These are phyloP conservation scores for Metarhizium rileyi DNA, from an alignment of 2,329 filamentous ascomycete genomes.

Conservation along the genomic window DNA sequence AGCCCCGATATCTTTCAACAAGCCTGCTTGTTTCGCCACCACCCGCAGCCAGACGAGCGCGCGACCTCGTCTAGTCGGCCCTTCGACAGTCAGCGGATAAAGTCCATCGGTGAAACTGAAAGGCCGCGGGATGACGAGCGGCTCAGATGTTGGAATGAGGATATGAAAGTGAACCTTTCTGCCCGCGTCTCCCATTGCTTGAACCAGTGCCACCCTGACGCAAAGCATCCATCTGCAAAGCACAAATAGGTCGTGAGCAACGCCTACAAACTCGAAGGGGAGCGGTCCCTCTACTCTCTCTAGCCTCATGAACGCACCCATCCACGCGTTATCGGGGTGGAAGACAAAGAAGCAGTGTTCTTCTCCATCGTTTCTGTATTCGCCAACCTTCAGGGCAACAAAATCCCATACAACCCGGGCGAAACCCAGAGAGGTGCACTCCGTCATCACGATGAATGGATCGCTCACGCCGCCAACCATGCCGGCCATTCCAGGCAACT, in stretches of 20 bases:
- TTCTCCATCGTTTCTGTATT: not conserved
- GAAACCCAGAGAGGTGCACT: not conserved
- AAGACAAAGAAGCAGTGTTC: conserved; percentile 7
- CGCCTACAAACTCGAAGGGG: conserved; percentile 1
- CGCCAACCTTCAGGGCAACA: conserved; percentile 2
- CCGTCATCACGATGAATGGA: not conserved
- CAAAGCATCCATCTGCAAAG: conserved; percentile 8
- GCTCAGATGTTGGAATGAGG: conserved; percentile 2
- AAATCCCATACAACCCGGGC: conserved; percentile 6
- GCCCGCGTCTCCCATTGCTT: conserved; percentile 4
- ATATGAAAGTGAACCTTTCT: conserved; percentile 4
- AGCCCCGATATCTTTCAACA: conserved; percentile 4
- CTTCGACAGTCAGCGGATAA: conserved; percentile 3
- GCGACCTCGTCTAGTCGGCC: conserved; percentile 1
- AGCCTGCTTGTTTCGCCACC: not conserved
- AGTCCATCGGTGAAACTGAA: conserved; percentile 2
- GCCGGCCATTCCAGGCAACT: not conserved
- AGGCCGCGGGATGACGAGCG: conserved; percentile 6
- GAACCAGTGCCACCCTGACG: conserved; percentile 6
- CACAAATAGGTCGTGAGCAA: conserved; percentile 4
- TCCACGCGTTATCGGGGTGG: conserved; percentile 6
- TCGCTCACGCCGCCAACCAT: not conserved
- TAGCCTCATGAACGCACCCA: conserved; percentile 5
- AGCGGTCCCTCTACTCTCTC: conserved; percentile 1
- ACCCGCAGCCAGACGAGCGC: conserved; percentile 4